Evolutionary conservation across 331 rosid genomes (phyloP).

Genomic region (Malus hybrid): DNA sequence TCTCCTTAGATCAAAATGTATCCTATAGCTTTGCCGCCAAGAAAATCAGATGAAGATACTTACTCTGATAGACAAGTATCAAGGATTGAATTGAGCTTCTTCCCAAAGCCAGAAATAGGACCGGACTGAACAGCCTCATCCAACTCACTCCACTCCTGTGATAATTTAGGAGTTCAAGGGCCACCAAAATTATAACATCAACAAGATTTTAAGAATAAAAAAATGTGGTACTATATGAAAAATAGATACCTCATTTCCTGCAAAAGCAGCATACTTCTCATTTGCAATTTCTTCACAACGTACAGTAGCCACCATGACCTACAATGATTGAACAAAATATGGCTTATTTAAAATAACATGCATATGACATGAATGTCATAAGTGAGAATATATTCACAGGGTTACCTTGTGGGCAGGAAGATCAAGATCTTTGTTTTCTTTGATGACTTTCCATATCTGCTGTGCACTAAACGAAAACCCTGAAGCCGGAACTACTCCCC

Average conservation of each 20-base stretch:
- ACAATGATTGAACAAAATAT: conserved; percentile 12
- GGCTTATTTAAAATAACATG: conserved; percentile 6
- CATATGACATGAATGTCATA: not conserved
- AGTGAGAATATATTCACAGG: not conserved
- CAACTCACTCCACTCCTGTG: conserved; percentile 57
- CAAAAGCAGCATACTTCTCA: conserved; percentile 63
- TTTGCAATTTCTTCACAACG: conserved; percentile 97
- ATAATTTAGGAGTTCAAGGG: conserved; percentile 7
- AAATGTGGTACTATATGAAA: not conserved
- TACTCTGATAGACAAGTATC: conserved; percentile 35
- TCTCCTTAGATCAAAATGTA: not conserved
- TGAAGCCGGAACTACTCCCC: conserved; percentile 99
- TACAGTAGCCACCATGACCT: conserved; percentile 99
- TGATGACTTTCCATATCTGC: conserved; percentile 86
- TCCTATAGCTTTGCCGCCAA: not conserved
- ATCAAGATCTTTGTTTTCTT: conserved; percentile 95
- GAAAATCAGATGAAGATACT: conserved; percentile 5
- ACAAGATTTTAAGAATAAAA: not conserved
- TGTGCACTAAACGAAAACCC: conserved; percentile 96
- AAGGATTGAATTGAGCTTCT: conserved; percentile 37
- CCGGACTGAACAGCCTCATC: conserved; percentile 28
- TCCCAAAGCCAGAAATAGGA: conserved; percentile 36
- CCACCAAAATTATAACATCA: not conserved
- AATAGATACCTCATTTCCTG: conserved; percentile 59
- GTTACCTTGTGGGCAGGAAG: conserved; percentile 99